A percentile compares a stretch with the other conserved stretches of the same genome.
Evolutionary conservation across 2,329 filamentous ascomycete genomes (phyloP).

Genomic region (Pseudopyricularia cyperi): DNA sequence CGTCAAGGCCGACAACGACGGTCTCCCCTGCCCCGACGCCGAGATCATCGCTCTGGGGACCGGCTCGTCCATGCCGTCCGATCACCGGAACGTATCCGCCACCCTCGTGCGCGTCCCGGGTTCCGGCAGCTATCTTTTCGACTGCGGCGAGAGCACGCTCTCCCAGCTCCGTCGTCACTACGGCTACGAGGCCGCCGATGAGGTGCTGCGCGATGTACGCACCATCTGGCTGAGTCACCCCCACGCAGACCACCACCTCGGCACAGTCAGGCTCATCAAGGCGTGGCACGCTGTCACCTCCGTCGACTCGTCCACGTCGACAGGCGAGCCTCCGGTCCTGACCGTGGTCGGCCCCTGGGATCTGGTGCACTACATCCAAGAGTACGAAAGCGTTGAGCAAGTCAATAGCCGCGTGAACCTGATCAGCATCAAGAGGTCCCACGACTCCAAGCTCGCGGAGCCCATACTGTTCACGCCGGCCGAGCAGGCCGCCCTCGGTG

Average conservation of each 20-base stretch:
- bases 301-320: conserved; percentile 21
- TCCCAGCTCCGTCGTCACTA: conserved; percentile 74
- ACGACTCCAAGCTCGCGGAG: conserved; percentile 7
- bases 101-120: conserved; percentile 76
- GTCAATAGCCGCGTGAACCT: conserved; percentile 46
- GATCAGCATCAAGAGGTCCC: conserved; percentile 9
- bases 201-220: conserved; percentile 66
- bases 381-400: conserved; percentile 69
- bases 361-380: conserved; percentile 66
- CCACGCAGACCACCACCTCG: conserved; percentile 93
- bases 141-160: conserved; percentile 84
- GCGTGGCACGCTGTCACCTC: conserved; percentile 57
- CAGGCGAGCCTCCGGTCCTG: conserved; percentile 23
- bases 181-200: conserved; percentile 45
- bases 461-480: conserved; percentile 19
- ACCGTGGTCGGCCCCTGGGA: conserved; percentile 55
- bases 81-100: conserved; percentile 88
- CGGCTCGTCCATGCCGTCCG: conserved; percentile 78
- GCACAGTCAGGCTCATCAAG: conserved; percentile 65
- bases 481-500: conserved; percentile 31
- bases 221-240: conserved; percentile 89
- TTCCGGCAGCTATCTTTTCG: conserved; percentile 78
- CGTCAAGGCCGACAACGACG: conserved; percentile 41
- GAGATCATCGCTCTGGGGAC: conserved; percentile 85
- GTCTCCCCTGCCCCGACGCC: conserved; percentile 57